Percentiles rank a stretch among this genome's conserved stretches.
Evolutionary conservation across 305 asterid genomes (phyloP).

Genomic region (Rubia occidens): DNA sequence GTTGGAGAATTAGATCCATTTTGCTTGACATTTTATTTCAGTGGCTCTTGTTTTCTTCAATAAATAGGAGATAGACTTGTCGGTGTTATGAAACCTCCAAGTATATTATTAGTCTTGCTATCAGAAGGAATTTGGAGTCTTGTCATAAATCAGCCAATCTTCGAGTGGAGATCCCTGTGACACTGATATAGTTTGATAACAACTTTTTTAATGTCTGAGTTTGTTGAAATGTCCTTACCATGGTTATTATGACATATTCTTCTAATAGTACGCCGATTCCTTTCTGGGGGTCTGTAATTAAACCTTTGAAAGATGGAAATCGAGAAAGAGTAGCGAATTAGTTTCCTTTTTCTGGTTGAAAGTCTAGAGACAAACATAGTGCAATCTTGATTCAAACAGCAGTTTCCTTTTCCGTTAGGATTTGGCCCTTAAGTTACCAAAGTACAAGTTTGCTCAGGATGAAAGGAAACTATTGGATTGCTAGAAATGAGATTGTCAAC

Average conservation of each 20-base stretch:
- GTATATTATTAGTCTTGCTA: not conserved
- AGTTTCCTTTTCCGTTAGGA: not conserved
- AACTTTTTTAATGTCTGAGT: not conserved
- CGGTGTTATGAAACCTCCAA: not conserved
- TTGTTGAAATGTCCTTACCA: not conserved
- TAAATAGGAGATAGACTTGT: not conserved
- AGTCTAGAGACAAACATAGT: not conserved
- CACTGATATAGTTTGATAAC: not conserved
- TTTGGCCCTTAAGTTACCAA: not conserved
- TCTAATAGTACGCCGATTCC: not conserved
- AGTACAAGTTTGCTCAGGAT: not conserved
- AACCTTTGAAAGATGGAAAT: not conserved
- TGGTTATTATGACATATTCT: not conserved
- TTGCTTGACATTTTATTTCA: not conserved
- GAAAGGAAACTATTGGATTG: not conserved
- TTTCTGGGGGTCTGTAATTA: not conserved
- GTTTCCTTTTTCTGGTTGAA: not conserved
- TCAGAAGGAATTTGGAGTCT: not conserved
- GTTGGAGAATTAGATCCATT: not conserved
- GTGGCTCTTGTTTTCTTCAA: not conserved
- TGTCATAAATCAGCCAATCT: not conserved
- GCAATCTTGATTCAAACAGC: not conserved
- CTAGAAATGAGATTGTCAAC: conserved; percentile 1
- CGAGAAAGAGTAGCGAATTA: not conserved
- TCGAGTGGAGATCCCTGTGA: not conserved